Conservation (phyloP, 805 yeast genomes). For the Metschnikowia koreensis region DNA sequence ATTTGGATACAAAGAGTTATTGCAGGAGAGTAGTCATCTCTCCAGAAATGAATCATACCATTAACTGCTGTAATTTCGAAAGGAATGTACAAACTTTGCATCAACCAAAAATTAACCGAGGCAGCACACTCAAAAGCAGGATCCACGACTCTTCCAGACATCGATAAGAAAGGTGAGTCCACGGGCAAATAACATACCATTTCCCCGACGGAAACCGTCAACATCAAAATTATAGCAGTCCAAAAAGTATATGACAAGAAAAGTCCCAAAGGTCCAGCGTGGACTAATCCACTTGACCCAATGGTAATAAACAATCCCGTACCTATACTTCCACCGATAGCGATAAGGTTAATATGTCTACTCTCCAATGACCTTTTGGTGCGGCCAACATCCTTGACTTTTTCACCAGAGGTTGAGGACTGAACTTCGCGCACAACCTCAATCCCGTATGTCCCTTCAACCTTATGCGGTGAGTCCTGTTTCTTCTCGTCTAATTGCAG, state of each 20-base stretch:
- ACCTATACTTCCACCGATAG: slow-evolving; percentile 43
- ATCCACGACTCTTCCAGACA: slow-evolving; percentile 40
- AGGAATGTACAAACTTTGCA: slow-evolving; percentile 40
- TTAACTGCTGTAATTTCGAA: slow-evolving; percentile 37
- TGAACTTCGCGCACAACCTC: slow-evolving; percentile 11
- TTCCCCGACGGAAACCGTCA: slow-evolving; percentile 38
- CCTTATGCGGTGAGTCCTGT: slow-evolving; percentile 4
- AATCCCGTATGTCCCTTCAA: slow-evolving; percentile 9
- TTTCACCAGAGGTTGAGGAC: slow-evolving; percentile 4
- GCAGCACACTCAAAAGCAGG: slow-evolving; percentile 36
- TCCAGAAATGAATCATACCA: slow-evolving; percentile 54
- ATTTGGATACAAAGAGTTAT: slow-evolving; percentile 45
- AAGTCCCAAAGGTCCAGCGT: slow-evolving; percentile 37
- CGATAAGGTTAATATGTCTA: slow-evolving; percentile 39
- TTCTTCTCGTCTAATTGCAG: slow-evolving; percentile 10
- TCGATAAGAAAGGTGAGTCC: slow-evolving; percentile 35
- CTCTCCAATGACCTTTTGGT: slow-evolving; percentile 19
- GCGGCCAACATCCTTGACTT: slow-evolving; percentile 4
- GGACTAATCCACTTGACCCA: slow-evolving; percentile 29
- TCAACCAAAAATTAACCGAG: slow-evolving; percentile 39
- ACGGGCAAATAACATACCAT: slow-evolving; percentile 39
- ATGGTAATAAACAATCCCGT: slow-evolving; percentile 38
- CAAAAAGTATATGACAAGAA: slow-evolving; percentile 31
- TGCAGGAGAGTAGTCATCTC: slow-evolving; percentile 48
- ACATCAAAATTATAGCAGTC: slow-evolving; percentile 29